Evolutionary conservation across 352 stramenopile genomes (phyloP).

Genomic region (Ophiocytium majus): DNA sequence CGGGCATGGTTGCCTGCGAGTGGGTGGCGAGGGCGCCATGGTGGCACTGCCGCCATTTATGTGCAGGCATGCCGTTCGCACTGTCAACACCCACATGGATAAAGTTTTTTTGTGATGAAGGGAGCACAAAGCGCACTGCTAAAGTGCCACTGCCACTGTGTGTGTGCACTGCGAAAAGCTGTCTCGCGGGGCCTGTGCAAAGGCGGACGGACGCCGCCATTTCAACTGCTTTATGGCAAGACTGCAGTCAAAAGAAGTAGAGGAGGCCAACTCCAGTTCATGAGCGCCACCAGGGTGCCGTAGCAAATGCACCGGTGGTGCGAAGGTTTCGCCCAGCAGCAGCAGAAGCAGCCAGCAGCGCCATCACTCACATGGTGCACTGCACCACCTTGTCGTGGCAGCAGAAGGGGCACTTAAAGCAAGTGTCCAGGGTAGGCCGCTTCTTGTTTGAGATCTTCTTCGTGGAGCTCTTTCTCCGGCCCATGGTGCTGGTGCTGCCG

Average conservation of each 20-base stretch:
- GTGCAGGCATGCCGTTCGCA: neutral
- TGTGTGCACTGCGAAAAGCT: neutral
- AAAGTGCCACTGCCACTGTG: neutral
- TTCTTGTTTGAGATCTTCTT: constrained; percentile 25
- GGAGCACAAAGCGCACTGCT: neutral
- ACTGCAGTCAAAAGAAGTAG: no score
- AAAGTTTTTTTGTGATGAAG: neutral
- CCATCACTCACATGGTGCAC: constrained; percentile 18
- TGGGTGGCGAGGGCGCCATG: neutral
- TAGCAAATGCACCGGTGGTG: no score
- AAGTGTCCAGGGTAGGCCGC: neutral
- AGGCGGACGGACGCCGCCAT: neutral
- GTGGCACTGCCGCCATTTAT: neutral
- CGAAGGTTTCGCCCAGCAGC: no score
- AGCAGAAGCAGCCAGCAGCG: no score
- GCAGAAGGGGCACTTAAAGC: constrained; percentile 19
- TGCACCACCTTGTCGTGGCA: constrained; percentile 8
- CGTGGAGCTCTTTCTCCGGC: constrained; percentile 5
- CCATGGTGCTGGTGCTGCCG: no score
- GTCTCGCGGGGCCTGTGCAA: neutral
- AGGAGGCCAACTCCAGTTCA: no score
- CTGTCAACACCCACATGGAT: neutral
- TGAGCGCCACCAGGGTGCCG: no score
- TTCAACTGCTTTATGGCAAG: neutral
- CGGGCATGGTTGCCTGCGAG: neutral